Percentiles rank a stretch among this genome's conserved stretches.
phyloP scores from a whole-genome alignment of 2,329 filamentous ascomycete genomes.

The Berkeleyomyces rouxiae region DNA sequence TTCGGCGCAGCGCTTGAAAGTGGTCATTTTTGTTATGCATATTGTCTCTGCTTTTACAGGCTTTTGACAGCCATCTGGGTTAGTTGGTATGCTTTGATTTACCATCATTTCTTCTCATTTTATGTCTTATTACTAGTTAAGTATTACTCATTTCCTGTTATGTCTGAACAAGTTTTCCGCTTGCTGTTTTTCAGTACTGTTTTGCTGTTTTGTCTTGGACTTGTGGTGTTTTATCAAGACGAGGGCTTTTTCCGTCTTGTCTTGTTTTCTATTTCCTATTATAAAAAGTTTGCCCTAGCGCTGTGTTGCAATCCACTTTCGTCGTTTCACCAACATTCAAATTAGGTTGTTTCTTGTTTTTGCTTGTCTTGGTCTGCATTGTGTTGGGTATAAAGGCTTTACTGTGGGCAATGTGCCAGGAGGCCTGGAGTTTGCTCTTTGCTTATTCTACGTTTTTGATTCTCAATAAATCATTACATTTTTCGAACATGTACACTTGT shows the following conservation, averaged over 20 bases:
- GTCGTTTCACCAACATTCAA: neutral
- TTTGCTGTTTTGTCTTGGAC: neutral
- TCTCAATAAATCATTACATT: too few relatives aligned
- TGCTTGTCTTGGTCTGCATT: neutral
- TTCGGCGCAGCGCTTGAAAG: neutral
- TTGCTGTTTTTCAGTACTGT: slow-evolving; percentile 5
- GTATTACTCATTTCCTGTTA: slow-evolving; percentile 4
- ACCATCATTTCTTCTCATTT: slow-evolving; percentile 3
- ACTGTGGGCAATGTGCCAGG: neutral
- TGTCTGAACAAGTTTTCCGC: slow-evolving; percentile 1
- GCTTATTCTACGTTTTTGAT: neutral
- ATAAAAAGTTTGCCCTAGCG: slow-evolving; percentile 13
- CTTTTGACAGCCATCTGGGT: slow-evolving; percentile 1
- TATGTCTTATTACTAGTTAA: slow-evolving; percentile 5
- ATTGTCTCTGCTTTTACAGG: neutral
- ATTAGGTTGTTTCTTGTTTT: neutral
- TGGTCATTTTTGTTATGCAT: neutral
- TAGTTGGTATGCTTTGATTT: slow-evolving; percentile 4
- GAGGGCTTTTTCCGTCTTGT: neutral
- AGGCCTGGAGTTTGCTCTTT: neutral
- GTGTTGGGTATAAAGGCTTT: neutral
- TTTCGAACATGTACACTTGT: too few relatives aligned
- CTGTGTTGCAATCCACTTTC: neutral
- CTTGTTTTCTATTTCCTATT: slow-evolving; percentile 5
- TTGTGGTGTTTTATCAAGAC: neutral